Conservation (phyloP, 108 stramenopile species). For the Conticribra guillardii region DNA sequence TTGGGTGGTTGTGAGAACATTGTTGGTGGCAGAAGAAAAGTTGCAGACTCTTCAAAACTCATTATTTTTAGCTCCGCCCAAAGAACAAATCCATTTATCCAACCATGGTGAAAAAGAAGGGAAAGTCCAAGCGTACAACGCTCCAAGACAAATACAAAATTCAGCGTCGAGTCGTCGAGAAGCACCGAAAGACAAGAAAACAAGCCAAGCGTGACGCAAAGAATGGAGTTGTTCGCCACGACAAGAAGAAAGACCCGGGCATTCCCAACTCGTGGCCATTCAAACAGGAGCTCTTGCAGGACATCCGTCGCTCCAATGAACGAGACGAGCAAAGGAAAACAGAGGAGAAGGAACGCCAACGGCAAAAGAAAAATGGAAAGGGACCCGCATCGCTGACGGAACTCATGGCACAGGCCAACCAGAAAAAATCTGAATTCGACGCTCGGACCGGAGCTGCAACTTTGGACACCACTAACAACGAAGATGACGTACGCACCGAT, state of each 20-base stretch:
- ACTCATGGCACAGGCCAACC: slow-evolving; percentile 44
- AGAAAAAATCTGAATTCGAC: slow-evolving; percentile 56
- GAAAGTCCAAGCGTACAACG: slow-evolving; percentile 95
- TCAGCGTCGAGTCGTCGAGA: slow-evolving; percentile 90
- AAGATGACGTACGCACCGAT: slow-evolving; percentile 12
- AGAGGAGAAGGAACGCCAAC: slow-evolving; percentile 69
- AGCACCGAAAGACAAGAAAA: slow-evolving; percentile 92
- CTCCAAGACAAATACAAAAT: slow-evolving; percentile 99
- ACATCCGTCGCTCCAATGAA: slow-evolving; percentile 81
- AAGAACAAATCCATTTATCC: no score
- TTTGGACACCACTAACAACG: slow-evolving; percentile 8
- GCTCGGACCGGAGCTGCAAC: slow-evolving; percentile 27
- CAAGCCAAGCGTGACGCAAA: slow-evolving; percentile 86
- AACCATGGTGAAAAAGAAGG: slow-evolving; percentile 98
- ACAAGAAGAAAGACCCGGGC: slow-evolving; percentile 94
- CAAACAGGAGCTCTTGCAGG: slow-evolving; percentile 94
- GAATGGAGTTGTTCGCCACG: slow-evolving; percentile 59
- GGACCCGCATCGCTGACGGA: slow-evolving; percentile 27
- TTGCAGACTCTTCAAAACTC: no score
- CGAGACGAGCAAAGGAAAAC: slow-evolving; percentile 71
- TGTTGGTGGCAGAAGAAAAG: no score
- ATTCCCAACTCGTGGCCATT: slow-evolving; percentile 99
- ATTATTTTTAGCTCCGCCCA: no score
- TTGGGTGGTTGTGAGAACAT: no score
- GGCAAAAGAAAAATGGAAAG: slow-evolving; percentile 9